Conservation (phyloP, 1,284 basidiomycete species). For the Apiotrichum siamense region DNA sequence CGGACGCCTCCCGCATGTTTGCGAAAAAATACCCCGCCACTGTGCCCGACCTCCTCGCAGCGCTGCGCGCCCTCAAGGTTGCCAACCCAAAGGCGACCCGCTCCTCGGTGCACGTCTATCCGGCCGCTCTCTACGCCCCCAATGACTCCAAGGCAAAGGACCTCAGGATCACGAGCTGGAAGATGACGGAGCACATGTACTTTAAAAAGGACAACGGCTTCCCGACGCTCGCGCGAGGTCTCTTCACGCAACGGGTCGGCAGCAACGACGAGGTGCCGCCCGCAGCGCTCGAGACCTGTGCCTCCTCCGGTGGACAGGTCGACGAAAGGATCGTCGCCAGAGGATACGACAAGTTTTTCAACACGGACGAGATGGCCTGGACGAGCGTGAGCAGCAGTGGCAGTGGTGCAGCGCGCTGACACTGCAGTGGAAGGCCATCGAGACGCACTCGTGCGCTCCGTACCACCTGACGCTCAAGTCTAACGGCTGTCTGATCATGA, state of each 20-base stretch:
- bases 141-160: slow-evolving; percentile 9
- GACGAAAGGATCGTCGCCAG: slow-evolving; percentile 68
- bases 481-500: slow-evolving; percentile 97
- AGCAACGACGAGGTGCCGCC: slow-evolving; percentile 19
- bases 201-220: slow-evolving; percentile 81
- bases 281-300: slow-evolving; percentile 23
- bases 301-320: slow-evolving; percentile 12
- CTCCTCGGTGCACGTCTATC: slow-evolving; percentile 37
- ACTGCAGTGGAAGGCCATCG: slow-evolving; percentile 73
- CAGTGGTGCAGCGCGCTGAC: background rate
- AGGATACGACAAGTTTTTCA: slow-evolving; percentile 99
- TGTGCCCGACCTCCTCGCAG: slow-evolving; percentile 27
- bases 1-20: background rate
- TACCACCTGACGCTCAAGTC: slow-evolving; percentile 91
- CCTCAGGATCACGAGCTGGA: slow-evolving; percentile 68
- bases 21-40: slow-evolving; percentile 20
- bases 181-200: slow-evolving; percentile 93
- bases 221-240: slow-evolving; percentile 79
- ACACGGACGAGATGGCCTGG: slow-evolving; percentile 92
- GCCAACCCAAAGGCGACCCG: slow-evolving; percentile 37
- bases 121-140: slow-evolving; percentile 31
- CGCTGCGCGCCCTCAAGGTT: slow-evolving; percentile 29
- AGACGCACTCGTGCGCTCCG: slow-evolving; percentile 65
- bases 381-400: slow-evolving; percentile 60
- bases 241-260: slow-evolving; percentile 61